Conservation (phyloP, 140 eudicot species). For the Senecio squalidus region DNA sequence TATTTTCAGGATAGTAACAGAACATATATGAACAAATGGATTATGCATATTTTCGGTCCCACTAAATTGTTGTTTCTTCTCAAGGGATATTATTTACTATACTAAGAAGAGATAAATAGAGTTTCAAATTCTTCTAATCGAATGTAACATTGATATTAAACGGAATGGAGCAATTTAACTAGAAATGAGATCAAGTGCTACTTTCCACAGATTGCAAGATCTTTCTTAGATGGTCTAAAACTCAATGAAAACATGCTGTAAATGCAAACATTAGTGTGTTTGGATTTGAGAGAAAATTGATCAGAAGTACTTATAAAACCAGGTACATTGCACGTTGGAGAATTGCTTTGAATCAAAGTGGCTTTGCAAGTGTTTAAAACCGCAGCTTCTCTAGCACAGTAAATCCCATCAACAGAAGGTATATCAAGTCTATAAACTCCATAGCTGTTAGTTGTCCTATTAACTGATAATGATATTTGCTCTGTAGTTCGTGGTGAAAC, state of each 20-base stretch:
- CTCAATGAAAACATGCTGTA: constrained; percentile 61
- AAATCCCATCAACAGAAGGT: constrained; percentile 74
- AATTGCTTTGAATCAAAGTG: constrained; percentile 35
- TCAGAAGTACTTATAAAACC: constrained; percentile 58
- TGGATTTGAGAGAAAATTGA: constrained; percentile 54
- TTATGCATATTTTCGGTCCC: too few species aligned
- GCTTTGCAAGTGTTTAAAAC: constrained; percentile 59
- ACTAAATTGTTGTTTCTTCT: too few species aligned
- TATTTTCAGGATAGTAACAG: too few species aligned
- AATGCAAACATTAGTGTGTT: constrained; percentile 48
- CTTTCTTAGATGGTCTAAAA: constrained; percentile 54
- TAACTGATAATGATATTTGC: constrained; percentile 58
- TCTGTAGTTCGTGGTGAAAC: constrained; percentile 54
- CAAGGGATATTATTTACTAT: too few species aligned
- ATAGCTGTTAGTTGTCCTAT: constrained; percentile 61
- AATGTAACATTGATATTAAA: too few species aligned
- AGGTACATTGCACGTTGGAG: constrained; percentile 51
- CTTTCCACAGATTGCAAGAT: constrained; percentile 51
- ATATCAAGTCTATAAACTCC: constrained; percentile 68
- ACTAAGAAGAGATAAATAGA: too few species aligned
- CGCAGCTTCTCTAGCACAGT: constrained; percentile 60
- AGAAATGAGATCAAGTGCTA: constrained; percentile 1
- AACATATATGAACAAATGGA: too few species aligned
- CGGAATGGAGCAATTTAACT: neutral
- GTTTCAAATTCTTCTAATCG: too few species aligned